Evolutionary conservation across 2,329 filamentous ascomycete genomes (phyloP).

Genomic region (Claviceps capensis): DNA sequence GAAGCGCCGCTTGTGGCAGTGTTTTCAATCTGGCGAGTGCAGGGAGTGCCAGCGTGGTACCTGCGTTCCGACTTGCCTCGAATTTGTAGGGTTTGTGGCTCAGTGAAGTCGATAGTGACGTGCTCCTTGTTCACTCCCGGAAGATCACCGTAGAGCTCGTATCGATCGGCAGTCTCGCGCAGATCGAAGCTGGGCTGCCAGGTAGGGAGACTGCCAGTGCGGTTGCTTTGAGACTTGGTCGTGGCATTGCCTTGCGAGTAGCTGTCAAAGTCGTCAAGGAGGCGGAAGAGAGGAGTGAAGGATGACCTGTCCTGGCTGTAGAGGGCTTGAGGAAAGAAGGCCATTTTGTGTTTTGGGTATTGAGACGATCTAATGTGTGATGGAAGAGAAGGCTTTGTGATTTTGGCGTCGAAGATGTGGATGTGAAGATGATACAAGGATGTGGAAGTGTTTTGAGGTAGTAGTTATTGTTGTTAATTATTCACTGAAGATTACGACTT

Average conservation of each 20-base stretch:
- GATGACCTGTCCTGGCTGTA: conserved; percentile 36
- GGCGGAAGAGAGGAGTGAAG: conserved; percentile 48
- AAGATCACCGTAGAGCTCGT: conserved; percentile 70
- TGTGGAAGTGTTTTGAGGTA: neutral
- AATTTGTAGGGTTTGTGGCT: conserved; percentile 58
- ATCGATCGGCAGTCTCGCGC: conserved; percentile 51
- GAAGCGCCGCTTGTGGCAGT: conserved; percentile 24
- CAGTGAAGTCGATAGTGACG: conserved; percentile 65
- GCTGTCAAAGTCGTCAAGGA: conserved; percentile 49
- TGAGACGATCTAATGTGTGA: conserved; percentile 8
- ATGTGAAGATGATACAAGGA: neutral
- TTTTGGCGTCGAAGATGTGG: neutral
- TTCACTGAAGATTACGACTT: neutral
- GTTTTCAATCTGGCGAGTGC: conserved; percentile 33
- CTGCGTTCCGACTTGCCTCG: conserved; percentile 54
- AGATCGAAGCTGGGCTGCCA: conserved; percentile 73
- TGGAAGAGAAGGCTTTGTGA: neutral
- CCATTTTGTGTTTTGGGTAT: conserved; percentile 38
- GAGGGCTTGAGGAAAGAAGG: conserved; percentile 42
- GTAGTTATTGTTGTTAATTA: neutral
- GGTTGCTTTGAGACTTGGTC: conserved; percentile 13
- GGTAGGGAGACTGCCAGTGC: conserved; percentile 25
- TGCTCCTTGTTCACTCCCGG: conserved; percentile 63
- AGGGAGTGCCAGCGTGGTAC: conserved; percentile 40
- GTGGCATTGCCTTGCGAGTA: conserved; percentile 28